phyloP scores from a whole-genome alignment of 257 asterid species.

The Fraxinus excelsior region DNA sequence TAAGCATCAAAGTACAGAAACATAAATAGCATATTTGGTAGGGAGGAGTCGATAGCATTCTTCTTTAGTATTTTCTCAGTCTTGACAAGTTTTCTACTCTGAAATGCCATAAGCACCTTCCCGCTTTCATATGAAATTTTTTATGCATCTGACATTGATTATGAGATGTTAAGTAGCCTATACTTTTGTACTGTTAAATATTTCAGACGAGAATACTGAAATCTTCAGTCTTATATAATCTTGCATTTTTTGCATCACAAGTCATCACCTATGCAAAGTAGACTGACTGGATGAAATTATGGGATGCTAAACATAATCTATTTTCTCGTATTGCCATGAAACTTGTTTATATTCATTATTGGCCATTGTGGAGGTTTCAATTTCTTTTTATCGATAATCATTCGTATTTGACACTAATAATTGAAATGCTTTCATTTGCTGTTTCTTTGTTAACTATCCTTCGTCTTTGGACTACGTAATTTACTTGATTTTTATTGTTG shows the following conservation, averaged over 20 bases:
- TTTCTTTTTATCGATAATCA: not conserved
- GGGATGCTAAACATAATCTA: conserved; percentile 8
- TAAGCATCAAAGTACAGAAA: not conserved
- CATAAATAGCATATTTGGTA: not conserved
- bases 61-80: too few species aligned
- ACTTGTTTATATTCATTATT: not conserved
- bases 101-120: not conserved
- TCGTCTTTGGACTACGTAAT: not conserved
- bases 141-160: not conserved
- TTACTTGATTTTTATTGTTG: conserved; percentile 26
- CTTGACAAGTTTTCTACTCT: too few species aligned
- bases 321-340: not conserved
- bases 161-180: not conserved
- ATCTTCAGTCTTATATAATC: not conserved
- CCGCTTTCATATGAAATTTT: not conserved
- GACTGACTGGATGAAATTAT: not conserved
- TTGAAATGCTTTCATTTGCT: not conserved
- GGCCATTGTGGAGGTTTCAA: not conserved
- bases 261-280: not conserved
- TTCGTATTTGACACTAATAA: not conserved
- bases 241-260: not conserved
- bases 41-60: not conserved
- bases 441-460: not conserved
- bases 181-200: not conserved
- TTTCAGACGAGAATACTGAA: not conserved